Percentiles rank a stretch among this genome's conserved stretches.
phyloP scores from a whole-genome alignment of 495 filamentous ascomycete species.

The Penicillium pancosmium region DNA sequence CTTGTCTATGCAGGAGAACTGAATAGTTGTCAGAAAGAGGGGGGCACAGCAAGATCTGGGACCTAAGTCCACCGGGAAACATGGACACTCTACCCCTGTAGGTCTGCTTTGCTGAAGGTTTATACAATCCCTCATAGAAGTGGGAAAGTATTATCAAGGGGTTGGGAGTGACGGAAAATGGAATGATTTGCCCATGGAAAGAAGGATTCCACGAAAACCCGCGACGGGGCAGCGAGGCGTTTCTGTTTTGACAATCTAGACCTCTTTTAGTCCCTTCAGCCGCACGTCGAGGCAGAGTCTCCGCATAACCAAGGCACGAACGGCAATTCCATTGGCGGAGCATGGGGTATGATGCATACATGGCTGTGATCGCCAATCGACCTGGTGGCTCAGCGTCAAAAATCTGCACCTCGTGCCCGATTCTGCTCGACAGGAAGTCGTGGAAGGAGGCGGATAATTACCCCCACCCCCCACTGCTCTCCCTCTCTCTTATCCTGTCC shows the following conservation, averaged over 20 bases:
- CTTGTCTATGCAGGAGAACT: neutral
- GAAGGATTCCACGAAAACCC: neutral
- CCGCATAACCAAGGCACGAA: neutral
- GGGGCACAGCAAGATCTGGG: neutral
- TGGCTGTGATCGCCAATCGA: constrained; percentile 1
- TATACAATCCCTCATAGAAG: neutral
- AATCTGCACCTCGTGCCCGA: constrained; percentile 4
- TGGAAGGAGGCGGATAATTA: neutral
- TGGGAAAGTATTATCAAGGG: neutral
- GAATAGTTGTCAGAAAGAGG: neutral
- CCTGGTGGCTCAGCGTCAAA: neutral
- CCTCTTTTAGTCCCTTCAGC: neutral
- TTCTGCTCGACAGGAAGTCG: neutral
- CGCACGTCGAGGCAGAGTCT: neutral
- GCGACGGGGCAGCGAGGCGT: neutral
- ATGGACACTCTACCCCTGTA: neutral
- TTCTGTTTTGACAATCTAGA: neutral
- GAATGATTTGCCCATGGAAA: neutral
- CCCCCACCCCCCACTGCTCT: neutral
- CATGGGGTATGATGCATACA: neutral
- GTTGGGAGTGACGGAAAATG: neutral
- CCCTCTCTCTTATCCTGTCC: neutral
- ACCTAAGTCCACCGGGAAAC: neutral
- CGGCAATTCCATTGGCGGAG: neutral
- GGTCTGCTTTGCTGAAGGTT: neutral